Percentiles rank a stretch among this genome's conserved stretches.
phyloP scores from a whole-genome alignment of 2,329 filamentous ascomycete genomes.

The Decorospora gaudefroyi region DNA sequence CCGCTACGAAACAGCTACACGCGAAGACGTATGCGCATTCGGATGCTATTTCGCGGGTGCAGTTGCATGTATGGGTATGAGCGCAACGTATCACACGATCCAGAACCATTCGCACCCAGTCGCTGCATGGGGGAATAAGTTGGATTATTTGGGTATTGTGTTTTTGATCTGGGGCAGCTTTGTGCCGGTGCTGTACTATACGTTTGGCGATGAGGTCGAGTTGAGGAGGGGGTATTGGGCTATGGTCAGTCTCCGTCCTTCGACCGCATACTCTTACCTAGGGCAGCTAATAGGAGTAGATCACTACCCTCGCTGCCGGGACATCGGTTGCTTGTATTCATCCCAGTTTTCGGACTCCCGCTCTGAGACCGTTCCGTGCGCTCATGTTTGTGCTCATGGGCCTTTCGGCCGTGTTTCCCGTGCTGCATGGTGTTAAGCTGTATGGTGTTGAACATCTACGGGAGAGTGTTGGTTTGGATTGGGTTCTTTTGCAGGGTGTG shows the following conservation, averaged over 20 bases:
- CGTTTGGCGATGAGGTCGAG: conserved; percentile 62
- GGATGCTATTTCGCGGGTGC: conserved; percentile 50
- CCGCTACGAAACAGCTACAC: conserved; percentile 42
- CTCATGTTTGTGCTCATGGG: conserved; percentile 89
- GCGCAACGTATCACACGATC: conserved; percentile 78
- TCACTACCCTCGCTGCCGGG: conserved; percentile 73
- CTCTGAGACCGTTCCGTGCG: conserved; percentile 82
- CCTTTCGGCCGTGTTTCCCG: conserved; percentile 78
- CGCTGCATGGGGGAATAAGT: conserved; percentile 82
- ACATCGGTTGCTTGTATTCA: conserved; percentile 78
- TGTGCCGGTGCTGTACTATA: conserved; percentile 74
- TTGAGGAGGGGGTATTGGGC: conserved; percentile 74
- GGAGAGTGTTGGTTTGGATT: conserved; percentile 76
- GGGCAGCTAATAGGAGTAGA: conserved; percentile 59
- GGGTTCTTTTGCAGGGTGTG: conserved; percentile 77
- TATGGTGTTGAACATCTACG: conserved; percentile 71
- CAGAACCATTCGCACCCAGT: conserved; percentile 81
- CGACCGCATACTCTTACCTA: not conserved
- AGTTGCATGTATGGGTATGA: conserved; percentile 54
- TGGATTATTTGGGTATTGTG: conserved; percentile 95
- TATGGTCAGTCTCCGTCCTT: conserved; percentile 57
- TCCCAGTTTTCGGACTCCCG: conserved; percentile 80
- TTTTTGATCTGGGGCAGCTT: conserved; percentile 89
- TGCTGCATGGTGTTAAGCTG: conserved; percentile 72
- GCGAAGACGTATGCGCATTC: conserved; percentile 46